Evolutionary conservation across 2,329 filamentous ascomycete species (phyloP), one percentile per base, ranked within the genome.

Genomic region (Fusarium algeriense): DNA sequence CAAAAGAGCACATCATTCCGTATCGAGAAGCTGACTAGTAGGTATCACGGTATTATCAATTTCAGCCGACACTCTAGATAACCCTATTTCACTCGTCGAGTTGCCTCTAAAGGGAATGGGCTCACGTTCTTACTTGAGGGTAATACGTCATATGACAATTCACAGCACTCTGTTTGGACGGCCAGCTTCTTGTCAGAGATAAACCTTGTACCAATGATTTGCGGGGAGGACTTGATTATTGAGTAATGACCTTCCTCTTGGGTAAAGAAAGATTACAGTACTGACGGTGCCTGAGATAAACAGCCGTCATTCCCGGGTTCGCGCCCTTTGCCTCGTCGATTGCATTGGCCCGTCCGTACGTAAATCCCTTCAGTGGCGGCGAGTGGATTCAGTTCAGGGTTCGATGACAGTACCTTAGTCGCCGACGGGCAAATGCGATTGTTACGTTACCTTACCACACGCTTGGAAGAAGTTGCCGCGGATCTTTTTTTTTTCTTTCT

Each of bases 241-340:
- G 26, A 63, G 44, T 44, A 65, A 71, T 43, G 69, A 70, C 55
- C 60, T 69, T 72, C 64, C 64, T 20, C n/a, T 67, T 67, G 56
- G 20, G 64, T 71, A 44, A 57, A 71, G 64, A 58, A n/a, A n/a
- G n/a, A n/a, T n/a, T n/a, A n/a, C n/a, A n/a, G 55, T 52, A 52
- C 34, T 48, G 46, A 46, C 41, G 45, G 52, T 66, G 28, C 48
- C 64, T 58, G 45, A 49, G 65, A 53, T 60, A 64, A 37, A 40
- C 58, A 60, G 38, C 46, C 59, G 62, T 60, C 38, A 43, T 53
- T 64, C 37, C 56, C 45, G 65, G 65, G 44, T 8, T 26, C 20
- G 6, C 54, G 62, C 56, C 56, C 52, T 69, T 69, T 56, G 46
- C 26, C 53, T 67, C 58, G 61, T 48, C 34, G 34, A 52, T 38